phyloP scores from a whole-genome alignment of 306 rosid species.

The Datisca glomerata region DNA sequence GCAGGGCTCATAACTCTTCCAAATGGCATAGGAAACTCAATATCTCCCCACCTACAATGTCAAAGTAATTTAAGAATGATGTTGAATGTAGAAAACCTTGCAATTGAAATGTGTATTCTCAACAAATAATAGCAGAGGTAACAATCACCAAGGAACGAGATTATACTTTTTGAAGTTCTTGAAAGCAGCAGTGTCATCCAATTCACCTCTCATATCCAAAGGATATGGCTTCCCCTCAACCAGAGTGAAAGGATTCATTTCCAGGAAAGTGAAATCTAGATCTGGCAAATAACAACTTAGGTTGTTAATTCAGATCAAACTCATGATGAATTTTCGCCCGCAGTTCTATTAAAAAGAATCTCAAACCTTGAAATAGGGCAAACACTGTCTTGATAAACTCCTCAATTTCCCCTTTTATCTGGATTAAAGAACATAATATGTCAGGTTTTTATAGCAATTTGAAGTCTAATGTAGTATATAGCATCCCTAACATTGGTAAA shows the following conservation, averaged over 20 bases:
- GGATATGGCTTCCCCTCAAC: conserved; percentile 93
- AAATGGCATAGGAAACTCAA: conserved; percentile 87
- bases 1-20: conserved; percentile 91
- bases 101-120: background rate
- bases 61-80: conserved; percentile 9
- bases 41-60: conserved; percentile 70
- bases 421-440: conserved; percentile 10
- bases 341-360: background rate
- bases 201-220: conserved; percentile 98
- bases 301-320: too few species aligned
- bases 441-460: conserved; percentile 7
- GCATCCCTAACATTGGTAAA: too few species aligned
- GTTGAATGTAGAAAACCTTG: conserved; percentile 6
- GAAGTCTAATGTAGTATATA: background rate
- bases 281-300: conserved; percentile 36
- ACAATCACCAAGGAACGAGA: conserved; percentile 7
- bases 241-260: conserved; percentile 92
- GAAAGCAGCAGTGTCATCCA: conserved; percentile 94
- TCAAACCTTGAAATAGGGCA: conserved; percentile 72
- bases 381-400: conserved; percentile 62
- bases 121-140: conserved; percentile 8
- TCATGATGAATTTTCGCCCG: background rate
- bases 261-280: conserved; percentile 95
- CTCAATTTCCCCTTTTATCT: conserved; percentile 78
- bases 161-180: conserved; percentile 88